phyloP scores from a whole-genome alignment of 2,329 filamentous ascomycete species.

The Chaetoscypha palmicola region DNA sequence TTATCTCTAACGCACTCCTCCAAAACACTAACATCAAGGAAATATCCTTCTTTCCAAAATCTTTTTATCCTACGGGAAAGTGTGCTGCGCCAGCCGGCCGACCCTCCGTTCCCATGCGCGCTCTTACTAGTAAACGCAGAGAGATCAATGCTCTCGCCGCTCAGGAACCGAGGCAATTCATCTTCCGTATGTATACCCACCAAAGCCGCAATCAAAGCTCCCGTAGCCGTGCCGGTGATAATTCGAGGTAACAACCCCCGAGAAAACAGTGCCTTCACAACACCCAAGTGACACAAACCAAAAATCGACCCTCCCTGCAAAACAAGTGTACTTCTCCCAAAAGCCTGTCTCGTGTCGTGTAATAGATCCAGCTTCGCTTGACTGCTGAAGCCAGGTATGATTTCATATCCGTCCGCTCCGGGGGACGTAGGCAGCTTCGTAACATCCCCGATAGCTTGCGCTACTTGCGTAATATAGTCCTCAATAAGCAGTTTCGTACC shows the following conservation, averaged over 20 bases:
- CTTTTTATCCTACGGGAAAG: conserved; percentile 59
- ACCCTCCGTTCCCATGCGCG: conserved; percentile 24
- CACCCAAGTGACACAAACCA: conserved; percentile 81
- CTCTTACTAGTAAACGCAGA: conserved; percentile 58
- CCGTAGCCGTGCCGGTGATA: conserved; percentile 84
- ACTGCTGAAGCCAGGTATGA: conserved; percentile 34
- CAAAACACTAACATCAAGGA: conserved; percentile 73
- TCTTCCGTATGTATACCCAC: conserved; percentile 83
- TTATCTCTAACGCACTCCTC: conserved; percentile 80
- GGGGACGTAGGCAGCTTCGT: conserved; percentile 55
- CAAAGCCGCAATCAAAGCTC: conserved; percentile 80
- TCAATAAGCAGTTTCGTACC: conserved; percentile 89
- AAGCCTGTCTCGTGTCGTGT: conserved; percentile 80
- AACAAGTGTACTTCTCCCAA: conserved; percentile 78
- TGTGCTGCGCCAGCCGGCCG: conserved; percentile 43
- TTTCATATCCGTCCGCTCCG: conserved; percentile 32
- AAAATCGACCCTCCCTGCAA: conserved; percentile 89
- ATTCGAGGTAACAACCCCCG: conserved; percentile 79
- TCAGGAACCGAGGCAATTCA: conserved; percentile 70
- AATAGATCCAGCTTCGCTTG: conserved; percentile 71
- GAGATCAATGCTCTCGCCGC: conserved; percentile 74
- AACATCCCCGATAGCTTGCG: conserved; percentile 73
- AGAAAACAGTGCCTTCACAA: conserved; percentile 79
- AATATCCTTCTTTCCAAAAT: conserved; percentile 70
- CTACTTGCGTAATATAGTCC: conserved; percentile 80